Percentiles rank a stretch among this genome's conserved stretches.
phyloP scores from a whole-genome alignment of 164 flowering plant genomes.

The Pachysandra terminalis region DNA sequence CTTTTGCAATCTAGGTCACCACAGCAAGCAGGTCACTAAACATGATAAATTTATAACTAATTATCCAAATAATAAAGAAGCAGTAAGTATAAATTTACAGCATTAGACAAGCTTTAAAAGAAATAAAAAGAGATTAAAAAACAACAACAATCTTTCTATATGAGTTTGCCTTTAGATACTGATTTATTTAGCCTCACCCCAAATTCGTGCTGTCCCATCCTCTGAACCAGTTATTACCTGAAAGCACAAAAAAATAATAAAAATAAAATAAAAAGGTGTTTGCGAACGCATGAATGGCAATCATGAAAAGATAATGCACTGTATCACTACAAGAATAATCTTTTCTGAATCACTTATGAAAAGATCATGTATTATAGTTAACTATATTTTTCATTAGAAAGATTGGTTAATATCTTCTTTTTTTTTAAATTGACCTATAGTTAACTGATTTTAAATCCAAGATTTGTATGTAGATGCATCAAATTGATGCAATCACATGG shows the following conservation, averaged over 20 bases:
- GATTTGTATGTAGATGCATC: too few relatives aligned
- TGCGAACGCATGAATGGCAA: constrained; percentile 7
- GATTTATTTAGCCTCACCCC: constrained; percentile 59
- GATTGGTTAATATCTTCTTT: too few relatives aligned
- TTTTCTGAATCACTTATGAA: too few relatives aligned
- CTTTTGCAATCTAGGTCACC: constrained; percentile 71
- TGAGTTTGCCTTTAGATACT: background rate
- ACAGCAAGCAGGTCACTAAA: constrained; percentile 6
- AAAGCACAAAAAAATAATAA: constrained; percentile 17
- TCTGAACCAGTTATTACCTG: constrained; percentile 97
- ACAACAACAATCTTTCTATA: background rate
- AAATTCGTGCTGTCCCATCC: constrained; percentile 88
- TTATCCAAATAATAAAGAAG: background rate
- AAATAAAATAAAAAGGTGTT: constrained; percentile 6
- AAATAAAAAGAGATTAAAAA: background rate
- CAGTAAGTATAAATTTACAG: background rate
- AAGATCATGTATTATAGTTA: too few relatives aligned
- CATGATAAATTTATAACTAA: background rate
- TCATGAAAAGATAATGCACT: constrained; percentile 2
- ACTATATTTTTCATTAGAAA: too few relatives aligned
- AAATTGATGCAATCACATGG: too few relatives aligned
- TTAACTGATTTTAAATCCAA: too few relatives aligned
- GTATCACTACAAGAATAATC: background rate
- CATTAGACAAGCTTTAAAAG: background rate
- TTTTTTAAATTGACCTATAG: too few relatives aligned